Base-by-base conservation (phyloP, 148 eudicot genomes). In the Chenopodium suecicum region DNA sequence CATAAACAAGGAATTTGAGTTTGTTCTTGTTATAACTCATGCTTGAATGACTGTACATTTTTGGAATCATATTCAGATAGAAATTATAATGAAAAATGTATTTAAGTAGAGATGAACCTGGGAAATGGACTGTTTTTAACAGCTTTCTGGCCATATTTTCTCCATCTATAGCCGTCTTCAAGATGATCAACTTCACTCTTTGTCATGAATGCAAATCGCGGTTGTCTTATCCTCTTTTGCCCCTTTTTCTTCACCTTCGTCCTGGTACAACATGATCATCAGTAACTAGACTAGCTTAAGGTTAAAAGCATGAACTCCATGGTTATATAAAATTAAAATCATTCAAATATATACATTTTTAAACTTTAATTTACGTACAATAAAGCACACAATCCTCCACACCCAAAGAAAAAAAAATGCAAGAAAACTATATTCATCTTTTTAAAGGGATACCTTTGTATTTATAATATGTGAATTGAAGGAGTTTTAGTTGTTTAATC, bases 91-190 rank as follows among this genome's bases (percentile, higher is more conserved):
- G 31, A 27, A 41, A 73, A 9, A 37, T 9, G 32, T 44, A 23
- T 47, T 32, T 23, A 41, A 17, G 74, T 22, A 50, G 6, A 80
- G 2, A 31, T 27, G 23, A 41, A 92, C 99, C 99, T 95, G 50
- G 99, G 99, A 83, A 89, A 96, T 41, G 99, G 98, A 86, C 99
- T 95, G 76, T 94, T 95, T 88, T 95, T 95, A 11, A 95, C 99
- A 44, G 99, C 98, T 78, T 95, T 95, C 83, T 96, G 99, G 2
- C 99, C 99, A 84, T 96, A 96, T 81, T 96, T 96, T 52, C 99
- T 80, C 99, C 99, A 96, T 81, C 99, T 63, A 73, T 94, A 96
- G 54, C 99, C 99, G 86, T 96, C 99, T 86, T 96, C 99, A 82
- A 96, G 99, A 78, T 96, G 94, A 89, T 96, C 99, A 70, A 94